Percentiles rank a stretch among this genome's conserved stretches.
Conservation (phyloP, 2,329 filamentous ascomycete genomes). For the Epichloe gansuensis region DNA sequence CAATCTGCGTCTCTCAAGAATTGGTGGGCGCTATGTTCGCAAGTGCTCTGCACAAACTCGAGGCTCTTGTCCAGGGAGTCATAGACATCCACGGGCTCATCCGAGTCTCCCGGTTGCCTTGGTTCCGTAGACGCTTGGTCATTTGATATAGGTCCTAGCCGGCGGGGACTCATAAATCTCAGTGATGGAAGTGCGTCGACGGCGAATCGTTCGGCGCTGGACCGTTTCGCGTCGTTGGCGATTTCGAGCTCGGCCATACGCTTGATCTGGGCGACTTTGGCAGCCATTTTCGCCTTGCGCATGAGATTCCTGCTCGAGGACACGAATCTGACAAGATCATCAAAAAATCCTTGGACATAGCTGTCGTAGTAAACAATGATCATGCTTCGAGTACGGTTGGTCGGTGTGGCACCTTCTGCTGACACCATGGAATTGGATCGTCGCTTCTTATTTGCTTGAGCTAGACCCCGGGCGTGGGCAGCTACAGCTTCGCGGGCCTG, state of each 20-base stretch:
- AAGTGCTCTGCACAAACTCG: slow-evolving; percentile 67
- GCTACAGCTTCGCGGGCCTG: slow-evolving; percentile 33
- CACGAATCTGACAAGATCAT: slow-evolving; percentile 69
- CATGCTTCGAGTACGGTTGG: slow-evolving; percentile 59
- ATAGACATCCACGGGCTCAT: slow-evolving; percentile 36
- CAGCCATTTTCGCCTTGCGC: slow-evolving; percentile 77
- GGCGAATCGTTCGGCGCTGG: slow-evolving; percentile 22
- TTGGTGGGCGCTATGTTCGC: slow-evolving; percentile 78
- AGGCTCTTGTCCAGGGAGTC: slow-evolving; percentile 67
- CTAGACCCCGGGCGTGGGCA: slow-evolving; percentile 32
- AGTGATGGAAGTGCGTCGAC: slow-evolving; percentile 24
- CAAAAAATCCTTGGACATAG: slow-evolving; percentile 71
- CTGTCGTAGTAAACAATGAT: slow-evolving; percentile 90
- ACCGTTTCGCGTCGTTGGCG: slow-evolving; percentile 31
- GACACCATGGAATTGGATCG: slow-evolving; percentile 40
- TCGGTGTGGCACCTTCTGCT: slow-evolving; percentile 32
- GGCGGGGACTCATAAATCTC: slow-evolving; percentile 26
- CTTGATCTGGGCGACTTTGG: slow-evolving; percentile 55
- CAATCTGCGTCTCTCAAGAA: slow-evolving; percentile 83
- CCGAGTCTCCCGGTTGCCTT: not conserved
- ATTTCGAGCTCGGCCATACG: slow-evolving; percentile 46
- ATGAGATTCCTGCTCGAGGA: slow-evolving; percentile 71
- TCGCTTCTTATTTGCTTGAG: slow-evolving; percentile 35
- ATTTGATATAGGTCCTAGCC: slow-evolving; percentile 17
- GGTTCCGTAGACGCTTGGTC: slow-evolving; percentile 9